Base-by-base conservation (phyloP, 176 grass and related monocot genomes). In the Carex scoparia region DNA sequence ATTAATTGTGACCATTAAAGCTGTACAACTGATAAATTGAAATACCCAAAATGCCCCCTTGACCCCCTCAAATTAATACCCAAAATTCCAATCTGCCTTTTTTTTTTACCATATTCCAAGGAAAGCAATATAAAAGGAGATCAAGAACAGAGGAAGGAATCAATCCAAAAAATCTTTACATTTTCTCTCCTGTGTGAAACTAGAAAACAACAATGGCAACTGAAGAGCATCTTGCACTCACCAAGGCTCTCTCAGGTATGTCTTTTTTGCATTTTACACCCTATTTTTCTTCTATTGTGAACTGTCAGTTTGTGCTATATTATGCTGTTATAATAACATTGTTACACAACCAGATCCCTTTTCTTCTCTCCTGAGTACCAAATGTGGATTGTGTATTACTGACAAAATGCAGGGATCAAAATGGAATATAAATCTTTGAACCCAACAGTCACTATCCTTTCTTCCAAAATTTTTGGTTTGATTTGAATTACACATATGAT, bases 211-310 rank as follows among this genome's bases (percentile, higher is more conserved):
- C 15, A 78, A 83, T 63, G 81, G 81, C 81, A 72, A 86, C 65
- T 10, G 89, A 98, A 14, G 93, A 95, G 86, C 86, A 89, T 18
- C 91, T 94, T 15, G 80, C 89, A 2, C 89, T 98, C 77, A 94
- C 85, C 91, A 92, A 40, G 80, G 95, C 95, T 89, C 92, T 98
- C 90, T 98, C 95, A 87, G 95, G 93, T 98, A 63, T 49, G 84
- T 83, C 64, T 66, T 4, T 51, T 78, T 44, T 11, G 30, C 44
- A 54, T 82, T 56, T 62, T 61, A 12, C 38, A 53, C 54, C 56
- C 9, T 65, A 6, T 33, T 44, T 11, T 40, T 79, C 4, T 18
- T 31, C 14, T 44, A 37, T 18, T 68, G 28, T 49, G 56, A 28
- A 3, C 38, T 40, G 14, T 30, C 13, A 72, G 31, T 18, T 70